phyloP scores from a whole-genome alignment of 192 early-diverging fungal species.

The Backusella australiensis region DNA sequence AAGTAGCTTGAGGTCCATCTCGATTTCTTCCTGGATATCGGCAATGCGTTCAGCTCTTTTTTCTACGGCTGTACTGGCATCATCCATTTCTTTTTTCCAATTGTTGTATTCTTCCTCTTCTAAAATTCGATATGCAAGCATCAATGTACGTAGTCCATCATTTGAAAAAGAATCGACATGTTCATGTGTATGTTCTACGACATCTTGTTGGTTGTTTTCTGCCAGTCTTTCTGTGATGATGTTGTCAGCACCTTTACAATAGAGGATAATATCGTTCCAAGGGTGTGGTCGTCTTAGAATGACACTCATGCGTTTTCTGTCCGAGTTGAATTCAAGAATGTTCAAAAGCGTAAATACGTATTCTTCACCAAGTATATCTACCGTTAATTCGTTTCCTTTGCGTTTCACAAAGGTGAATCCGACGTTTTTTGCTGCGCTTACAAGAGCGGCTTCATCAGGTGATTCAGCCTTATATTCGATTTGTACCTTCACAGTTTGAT shows the following conservation, averaged over 20 bases:
- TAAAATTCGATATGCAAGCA: slow-evolving; percentile 76
- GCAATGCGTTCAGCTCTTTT: slow-evolving; percentile 77
- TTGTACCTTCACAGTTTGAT: slow-evolving; percentile 34
- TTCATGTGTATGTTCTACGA: slow-evolving; percentile 55
- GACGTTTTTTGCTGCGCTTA: slow-evolving; percentile 73
- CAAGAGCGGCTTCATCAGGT: slow-evolving; percentile 83
- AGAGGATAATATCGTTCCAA: slow-evolving; percentile 78
- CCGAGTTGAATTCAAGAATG: slow-evolving; percentile 93
- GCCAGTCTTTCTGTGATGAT: slow-evolving; percentile 86
- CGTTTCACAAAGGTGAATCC: slow-evolving; percentile 73
- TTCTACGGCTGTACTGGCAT: slow-evolving; percentile 64
- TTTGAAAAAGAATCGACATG: slow-evolving; percentile 79
- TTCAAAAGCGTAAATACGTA: slow-evolving; percentile 77
- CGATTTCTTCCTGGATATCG: slow-evolving; percentile 73
- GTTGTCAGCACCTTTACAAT: slow-evolving; percentile 95
- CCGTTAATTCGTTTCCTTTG: slow-evolving; percentile 47
- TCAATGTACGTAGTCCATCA: slow-evolving; percentile 89
- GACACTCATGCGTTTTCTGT: slow-evolving; percentile 93
- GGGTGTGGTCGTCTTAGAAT: slow-evolving; percentile 74
- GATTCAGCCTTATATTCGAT: slow-evolving; percentile 70
- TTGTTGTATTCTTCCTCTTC: slow-evolving; percentile 67
- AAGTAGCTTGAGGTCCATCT: slow-evolving; percentile 74
- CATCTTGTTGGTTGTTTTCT: slow-evolving; percentile 38
- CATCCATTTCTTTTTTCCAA: slow-evolving; percentile 75
- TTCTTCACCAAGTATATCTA: slow-evolving; percentile 70